Evolutionary conservation across 257 asterid species (phyloP).

Genomic region (Nyctanthes arbortristis): DNA sequence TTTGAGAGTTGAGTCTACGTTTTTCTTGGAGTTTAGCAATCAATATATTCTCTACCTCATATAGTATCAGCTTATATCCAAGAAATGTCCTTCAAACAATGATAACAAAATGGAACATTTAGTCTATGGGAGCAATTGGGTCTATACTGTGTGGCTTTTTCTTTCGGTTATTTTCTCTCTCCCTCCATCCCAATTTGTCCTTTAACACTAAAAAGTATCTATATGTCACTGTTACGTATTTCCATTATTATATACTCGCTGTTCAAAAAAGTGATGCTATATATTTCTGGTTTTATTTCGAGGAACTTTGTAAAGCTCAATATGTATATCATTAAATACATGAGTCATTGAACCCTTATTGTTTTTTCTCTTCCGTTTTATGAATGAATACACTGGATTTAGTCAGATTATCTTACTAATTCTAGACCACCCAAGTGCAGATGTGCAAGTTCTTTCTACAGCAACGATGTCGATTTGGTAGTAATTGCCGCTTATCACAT

Average conservation of each 20-base stretch:
- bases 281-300: constrained; percentile 14
- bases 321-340: constrained; percentile 16
- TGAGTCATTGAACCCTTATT: constrained; percentile 21
- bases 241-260: background rate
- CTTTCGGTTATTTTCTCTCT: too few species aligned
- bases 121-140: background rate
- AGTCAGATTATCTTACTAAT: constrained; percentile 60
- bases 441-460: constrained; percentile 99
- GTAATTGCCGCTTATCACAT: constrained; percentile 99
- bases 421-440: constrained; percentile 90
- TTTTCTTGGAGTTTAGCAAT: constrained; percentile 11
- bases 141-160: background rate
- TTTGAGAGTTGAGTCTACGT: constrained; percentile 8
- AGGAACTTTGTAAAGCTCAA: constrained; percentile 8
- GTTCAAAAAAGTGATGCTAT: background rate
- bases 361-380: constrained; percentile 19
- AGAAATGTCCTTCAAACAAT: background rate
- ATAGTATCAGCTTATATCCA: background rate
- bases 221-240: background rate
- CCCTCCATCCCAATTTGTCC: constrained; percentile 12
- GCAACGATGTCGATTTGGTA: constrained; percentile 98
- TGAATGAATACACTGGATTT: constrained; percentile 37
- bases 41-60: background rate
- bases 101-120: background rate
- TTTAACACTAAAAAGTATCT: background rate